Base-by-base conservation (phyloP, 176 grass and related monocot species). In the Phragmites australis region DNA sequence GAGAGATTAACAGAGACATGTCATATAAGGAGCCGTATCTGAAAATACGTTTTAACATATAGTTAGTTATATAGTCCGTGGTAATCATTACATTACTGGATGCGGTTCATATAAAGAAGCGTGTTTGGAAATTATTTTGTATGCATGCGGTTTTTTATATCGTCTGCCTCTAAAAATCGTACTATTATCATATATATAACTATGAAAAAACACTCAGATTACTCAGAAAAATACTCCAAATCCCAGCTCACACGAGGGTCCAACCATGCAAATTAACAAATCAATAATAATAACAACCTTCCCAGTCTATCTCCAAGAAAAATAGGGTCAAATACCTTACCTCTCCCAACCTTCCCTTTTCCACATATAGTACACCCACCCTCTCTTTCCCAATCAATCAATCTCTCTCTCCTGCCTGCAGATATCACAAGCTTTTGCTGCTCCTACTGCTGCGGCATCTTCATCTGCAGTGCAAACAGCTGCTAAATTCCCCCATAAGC, bases 391-490 rank as follows among this genome's bases (percentile, higher is more conserved):
- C 66, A 78, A 31, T 57, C 9, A 18, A 19, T 53, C 49, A 19
- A 26, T 54, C 25, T 27, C 21, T 46, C 39, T 15, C 23, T 31
- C 47, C 68, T 64, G 30, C 50, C 86, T 74, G 86, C 74, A 73
- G 80, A 88, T 29, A 83, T 78, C 73, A 65, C 72, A 82, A 77
- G 78, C 65, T 54, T 67, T 81, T 77, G 45, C 84, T 68, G 65
- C 65, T n/a, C 15, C 50, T 12, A 50, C 78, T 51, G 44, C 76
- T 78, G 67, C 81, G 58, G 54, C 83, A 63, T 63, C 83, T 85
- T 22, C 66, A 14, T 55, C 75, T 72, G 89, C 89, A 91, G 89
- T 82, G 56, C 68, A 77, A 91, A 72, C 68, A 73, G 85, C 87
- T 72, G 81, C 87, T 81, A 82, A 85, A 76, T 83, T 52, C 82